Conservation (phyloP, 331 rosid genomes). For the Saraca asoca region DNA sequence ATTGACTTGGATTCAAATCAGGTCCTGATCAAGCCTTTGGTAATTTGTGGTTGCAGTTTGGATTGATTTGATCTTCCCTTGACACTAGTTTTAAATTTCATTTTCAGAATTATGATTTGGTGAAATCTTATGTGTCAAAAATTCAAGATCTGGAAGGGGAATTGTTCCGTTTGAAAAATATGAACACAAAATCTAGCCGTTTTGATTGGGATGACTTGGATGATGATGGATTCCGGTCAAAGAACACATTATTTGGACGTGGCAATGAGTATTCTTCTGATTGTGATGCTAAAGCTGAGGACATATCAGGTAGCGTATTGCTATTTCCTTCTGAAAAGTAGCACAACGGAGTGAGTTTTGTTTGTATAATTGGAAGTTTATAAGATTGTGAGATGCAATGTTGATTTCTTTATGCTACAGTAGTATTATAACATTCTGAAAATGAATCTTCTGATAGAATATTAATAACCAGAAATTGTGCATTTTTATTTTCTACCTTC, state of each 20-base stretch:
- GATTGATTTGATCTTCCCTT: slow-evolving; percentile 21
- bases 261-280: slow-evolving; percentile 61
- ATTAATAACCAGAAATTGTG: too few species aligned
- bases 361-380: too few species aligned
- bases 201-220: slow-evolving; percentile 59
- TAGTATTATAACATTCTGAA: too few species aligned
- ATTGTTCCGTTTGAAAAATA: slow-evolving; percentile 49
- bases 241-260: slow-evolving; percentile 57
- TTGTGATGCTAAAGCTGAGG: slow-evolving; percentile 52
- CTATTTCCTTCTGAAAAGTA: not conserved
- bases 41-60: slow-evolving; percentile 20
- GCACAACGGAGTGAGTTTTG: not conserved
- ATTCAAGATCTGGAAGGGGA: slow-evolving; percentile 82
- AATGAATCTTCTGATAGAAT: too few species aligned
- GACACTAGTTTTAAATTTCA: slow-evolving; percentile 11
- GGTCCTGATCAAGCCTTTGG: slow-evolving; percentile 43
- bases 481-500: not conserved
- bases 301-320: slow-evolving; percentile 54
- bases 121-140: slow-evolving; percentile 65
- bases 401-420: too few species aligned
- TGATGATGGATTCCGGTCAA: slow-evolving; percentile 57
- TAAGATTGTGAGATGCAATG: too few species aligned
- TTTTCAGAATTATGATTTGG: slow-evolving; percentile 64
- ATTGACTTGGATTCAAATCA: slow-evolving; percentile 60
- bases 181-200: slow-evolving; percentile 39